Evolutionary conservation across 352 stramenopile species (phyloP).

Genomic region (Phytophthora pseudosyringae): DNA sequence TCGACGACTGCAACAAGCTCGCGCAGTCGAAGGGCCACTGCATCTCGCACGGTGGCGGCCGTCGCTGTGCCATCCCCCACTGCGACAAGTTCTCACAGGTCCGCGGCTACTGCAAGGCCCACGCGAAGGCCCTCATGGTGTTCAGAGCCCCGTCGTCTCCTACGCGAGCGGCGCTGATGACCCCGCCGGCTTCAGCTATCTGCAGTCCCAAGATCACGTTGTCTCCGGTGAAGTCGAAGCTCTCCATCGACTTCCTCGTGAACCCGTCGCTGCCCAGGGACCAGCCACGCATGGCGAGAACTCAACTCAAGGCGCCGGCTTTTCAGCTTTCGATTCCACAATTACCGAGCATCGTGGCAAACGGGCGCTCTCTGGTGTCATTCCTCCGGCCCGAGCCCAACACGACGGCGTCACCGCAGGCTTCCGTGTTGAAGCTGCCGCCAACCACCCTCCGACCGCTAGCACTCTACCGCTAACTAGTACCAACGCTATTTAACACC

Average conservation of each 20-base stretch:
- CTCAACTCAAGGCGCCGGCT: background rate
- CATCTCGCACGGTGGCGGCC: conserved; percentile 78
- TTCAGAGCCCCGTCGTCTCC: conserved; percentile 36
- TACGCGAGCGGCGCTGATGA: conserved; percentile 24
- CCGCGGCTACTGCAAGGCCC: conserved; percentile 80
- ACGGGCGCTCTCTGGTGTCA: conserved; percentile 33
- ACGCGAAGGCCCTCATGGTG: conserved; percentile 67
- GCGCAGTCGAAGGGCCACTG: conserved; percentile 79
- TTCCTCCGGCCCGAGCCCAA: conserved; percentile 27
- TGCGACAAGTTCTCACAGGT: conserved; percentile 89
- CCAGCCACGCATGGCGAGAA: background rate
- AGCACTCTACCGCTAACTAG: conserved; percentile 28
- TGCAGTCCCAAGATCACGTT: conserved; percentile 17
- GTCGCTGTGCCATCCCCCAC: conserved; percentile 62
- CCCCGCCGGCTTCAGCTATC: conserved; percentile 8
- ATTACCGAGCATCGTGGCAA: conserved; percentile 4
- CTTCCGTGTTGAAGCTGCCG: conserved; percentile 16
- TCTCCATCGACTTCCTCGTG: conserved; percentile 64
- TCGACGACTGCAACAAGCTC: conserved; percentile 72
- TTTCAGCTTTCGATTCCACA: conserved; percentile 5
- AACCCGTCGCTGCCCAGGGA: conserved; percentile 34
- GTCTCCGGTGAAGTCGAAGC: conserved; percentile 43
- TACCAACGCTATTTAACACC: conserved; percentile 26
- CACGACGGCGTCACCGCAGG: background rate
- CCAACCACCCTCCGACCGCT: conserved; percentile 17